A percentile compares a stretch with the other conserved stretches of the same genome.
phyloP scores from a whole-genome alignment of 345 rosid genomes.

The Hibiscus syriacus region DNA sequence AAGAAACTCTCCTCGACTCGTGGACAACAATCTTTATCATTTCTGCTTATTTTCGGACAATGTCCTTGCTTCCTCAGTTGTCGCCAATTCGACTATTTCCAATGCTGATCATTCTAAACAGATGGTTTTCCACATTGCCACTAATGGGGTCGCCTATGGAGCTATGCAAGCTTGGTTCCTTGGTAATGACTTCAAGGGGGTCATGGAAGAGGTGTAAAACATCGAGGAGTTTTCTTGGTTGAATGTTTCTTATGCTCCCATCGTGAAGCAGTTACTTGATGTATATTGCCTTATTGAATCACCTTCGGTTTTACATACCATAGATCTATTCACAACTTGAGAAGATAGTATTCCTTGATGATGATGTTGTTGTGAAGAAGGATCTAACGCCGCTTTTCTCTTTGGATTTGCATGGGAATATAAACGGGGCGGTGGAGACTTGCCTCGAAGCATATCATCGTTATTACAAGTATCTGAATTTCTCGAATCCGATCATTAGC shows the following conservation, averaged over 20 bases:
- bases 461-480: conserved; percentile 84
- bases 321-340: conserved; percentile 90
- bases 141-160: too few relatives aligned
- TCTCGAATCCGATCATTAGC: conserved; percentile 85
- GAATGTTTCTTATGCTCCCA: conserved; percentile 61
- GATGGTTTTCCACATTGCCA: too few relatives aligned
- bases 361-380: conserved; percentile 14
- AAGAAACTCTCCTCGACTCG: too few relatives aligned
- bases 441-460: conserved; percentile 97
- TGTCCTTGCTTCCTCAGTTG: conserved; percentile 37
- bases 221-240: too few relatives aligned
- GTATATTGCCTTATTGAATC: conserved; percentile 5
- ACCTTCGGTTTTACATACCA: conserved; percentile 37
- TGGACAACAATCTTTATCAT: conserved; percentile 90
- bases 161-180: too few relatives aligned
- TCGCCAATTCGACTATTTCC: conserved; percentile 75
- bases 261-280: conserved; percentile 44
- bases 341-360: conserved; percentile 75
- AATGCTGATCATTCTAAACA: too few relatives aligned
- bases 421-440: conserved; percentile 21
- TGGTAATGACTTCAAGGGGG: too few relatives aligned
- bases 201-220: too few relatives aligned
- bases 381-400: neutral
- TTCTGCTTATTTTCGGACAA: conserved; percentile 96
- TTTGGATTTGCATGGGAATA: conserved; percentile 15